phyloP scores from a whole-genome alignment of 192 early-diverging fungal genomes.

The Funneliformis geosporum region DNA sequence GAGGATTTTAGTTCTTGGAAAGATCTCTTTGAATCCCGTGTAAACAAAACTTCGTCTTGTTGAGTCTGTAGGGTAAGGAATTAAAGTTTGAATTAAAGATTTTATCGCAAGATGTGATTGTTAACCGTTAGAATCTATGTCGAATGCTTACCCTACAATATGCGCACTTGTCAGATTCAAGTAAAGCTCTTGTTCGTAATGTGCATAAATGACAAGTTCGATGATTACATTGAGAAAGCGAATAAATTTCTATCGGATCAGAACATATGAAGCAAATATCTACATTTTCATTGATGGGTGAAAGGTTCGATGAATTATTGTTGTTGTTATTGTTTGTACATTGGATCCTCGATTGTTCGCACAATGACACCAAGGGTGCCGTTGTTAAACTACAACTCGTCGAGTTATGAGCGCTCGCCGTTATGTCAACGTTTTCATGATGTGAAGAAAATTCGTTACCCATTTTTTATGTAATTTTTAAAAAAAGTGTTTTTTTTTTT shows the following conservation, averaged over 20 bases:
- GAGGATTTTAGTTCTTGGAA: neutral
- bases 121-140: too few species aligned
- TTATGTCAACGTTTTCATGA: neutral
- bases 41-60: conserved; percentile 6
- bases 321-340: neutral
- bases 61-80: neutral
- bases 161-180: neutral
- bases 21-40: neutral
- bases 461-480: neutral
- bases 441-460: neutral
- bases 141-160: conserved; percentile 17
- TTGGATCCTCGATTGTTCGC: neutral
- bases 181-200: neutral
- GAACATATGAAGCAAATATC: conserved; percentile 2
- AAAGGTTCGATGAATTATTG: neutral
- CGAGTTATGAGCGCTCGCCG: neutral
- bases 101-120: too few species aligned
- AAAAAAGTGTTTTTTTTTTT: neutral
- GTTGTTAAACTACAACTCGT: neutral
- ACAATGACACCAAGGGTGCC: neutral
- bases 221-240: conserved; percentile 14
- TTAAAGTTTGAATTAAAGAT: neutral
- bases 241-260: neutral
- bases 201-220: neutral
- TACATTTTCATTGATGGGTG: neutral